phyloP scores from a whole-genome alignment of 1,139 yeast species.

The Tardiomyces depauwii region DNA sequence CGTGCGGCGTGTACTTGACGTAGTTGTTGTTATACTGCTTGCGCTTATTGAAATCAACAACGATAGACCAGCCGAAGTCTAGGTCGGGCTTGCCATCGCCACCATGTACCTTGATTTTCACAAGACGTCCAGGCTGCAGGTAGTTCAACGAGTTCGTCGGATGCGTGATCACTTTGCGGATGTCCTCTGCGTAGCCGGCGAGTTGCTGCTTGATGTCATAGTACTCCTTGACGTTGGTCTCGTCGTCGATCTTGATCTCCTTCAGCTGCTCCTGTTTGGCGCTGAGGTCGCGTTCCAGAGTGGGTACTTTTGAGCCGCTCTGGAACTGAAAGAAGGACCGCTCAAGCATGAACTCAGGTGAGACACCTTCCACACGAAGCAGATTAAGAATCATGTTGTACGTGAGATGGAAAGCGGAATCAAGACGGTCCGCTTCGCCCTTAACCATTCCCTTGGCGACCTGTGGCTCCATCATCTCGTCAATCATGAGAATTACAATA shows the following conservation, averaged over 20 bases:
- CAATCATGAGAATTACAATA: slow-evolving; percentile 97
- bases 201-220: slow-evolving; percentile 71
- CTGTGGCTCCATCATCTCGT: slow-evolving; percentile 98
- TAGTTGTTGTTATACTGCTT: slow-evolving; percentile 15
- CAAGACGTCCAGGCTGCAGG: slow-evolving; percentile 79
- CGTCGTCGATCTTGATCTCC: slow-evolving; percentile 55
- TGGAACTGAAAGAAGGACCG: slow-evolving; percentile 93
- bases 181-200: slow-evolving; percentile 60
- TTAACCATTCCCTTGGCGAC: slow-evolving; percentile 99
- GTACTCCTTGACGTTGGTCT: slow-evolving; percentile 62
- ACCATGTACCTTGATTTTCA: slow-evolving; percentile 45
- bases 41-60: slow-evolving; percentile 66
- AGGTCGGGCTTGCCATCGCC: slow-evolving; percentile 14
- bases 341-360: slow-evolving; percentile 95
- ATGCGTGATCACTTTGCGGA: slow-evolving; percentile 76
- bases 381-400: slow-evolving; percentile 93
- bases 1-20: slow-evolving; percentile 53
- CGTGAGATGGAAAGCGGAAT: slow-evolving; percentile 93
- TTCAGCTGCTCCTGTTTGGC: slow-evolving; percentile 41
- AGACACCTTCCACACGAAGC: slow-evolving; percentile 94
- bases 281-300: slow-evolving; percentile 53
- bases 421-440: slow-evolving; percentile 94
- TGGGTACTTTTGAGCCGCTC: slow-evolving; percentile 81
- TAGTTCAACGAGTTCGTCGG: slow-evolving; percentile 80
- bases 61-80: slow-evolving; percentile 95